Evolutionary conservation across 1,139 yeast species (phyloP).

Genomic region (Saccharomyces hybrid): DNA sequence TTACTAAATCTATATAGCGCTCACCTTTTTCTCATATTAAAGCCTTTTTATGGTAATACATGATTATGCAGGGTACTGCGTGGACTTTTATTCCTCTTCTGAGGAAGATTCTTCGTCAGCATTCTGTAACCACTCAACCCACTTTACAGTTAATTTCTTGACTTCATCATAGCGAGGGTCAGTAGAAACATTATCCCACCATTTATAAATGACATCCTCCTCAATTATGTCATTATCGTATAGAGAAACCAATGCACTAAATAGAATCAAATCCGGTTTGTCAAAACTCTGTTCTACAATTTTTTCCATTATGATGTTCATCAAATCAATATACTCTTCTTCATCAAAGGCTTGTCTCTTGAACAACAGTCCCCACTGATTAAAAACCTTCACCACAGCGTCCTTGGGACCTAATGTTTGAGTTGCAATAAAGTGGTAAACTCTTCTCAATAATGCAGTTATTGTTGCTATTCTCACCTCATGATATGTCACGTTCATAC

Average conservation of each 20-base stretch:
- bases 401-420: conserved; percentile 67
- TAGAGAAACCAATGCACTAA: conserved; percentile 57
- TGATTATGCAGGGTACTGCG: background rate
- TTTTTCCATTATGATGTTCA: conserved; percentile 41
- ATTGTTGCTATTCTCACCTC: conserved; percentile 83
- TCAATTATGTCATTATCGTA: conserved; percentile 77
- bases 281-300: conserved; percentile 29
- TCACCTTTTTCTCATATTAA: background rate
- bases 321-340: conserved; percentile 70
- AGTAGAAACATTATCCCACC: conserved; percentile 64
- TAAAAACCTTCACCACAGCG: conserved; percentile 69
- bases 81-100: conserved; percentile 17
- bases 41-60: background rate
- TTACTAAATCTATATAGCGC: background rate
- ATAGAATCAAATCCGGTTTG: conserved; percentile 33
- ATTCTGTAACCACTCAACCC: conserved; percentile 79
- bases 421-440: conserved; percentile 65
- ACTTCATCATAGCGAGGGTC: conserved; percentile 43
- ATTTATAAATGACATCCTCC: conserved; percentile 67
- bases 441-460: conserved; percentile 60
- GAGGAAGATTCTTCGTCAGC: conserved; percentile 71
- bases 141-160: conserved; percentile 54
- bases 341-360: conserved; percentile 74
- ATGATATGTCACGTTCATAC: conserved; percentile 90
- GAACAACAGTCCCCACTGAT: conserved; percentile 73